A percentile compares a stretch with the other conserved stretches of the same genome.
Evolutionary conservation across 1,139 yeast genomes (phyloP).

Genomic region (Pichia sp.): DNA sequence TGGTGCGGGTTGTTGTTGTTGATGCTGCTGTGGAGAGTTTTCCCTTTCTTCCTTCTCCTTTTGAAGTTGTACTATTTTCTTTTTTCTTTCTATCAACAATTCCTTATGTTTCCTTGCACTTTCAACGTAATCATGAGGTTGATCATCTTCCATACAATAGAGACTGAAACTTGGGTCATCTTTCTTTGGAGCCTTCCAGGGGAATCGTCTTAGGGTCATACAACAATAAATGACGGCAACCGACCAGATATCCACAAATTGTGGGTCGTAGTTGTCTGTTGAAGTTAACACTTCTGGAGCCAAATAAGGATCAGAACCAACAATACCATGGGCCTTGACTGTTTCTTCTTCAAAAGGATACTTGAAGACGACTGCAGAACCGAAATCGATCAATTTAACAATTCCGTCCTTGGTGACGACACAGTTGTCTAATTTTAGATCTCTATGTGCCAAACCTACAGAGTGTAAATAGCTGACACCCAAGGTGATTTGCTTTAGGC

Average conservation of each 20-base stretch:
- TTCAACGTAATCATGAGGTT: conserved; percentile 38
- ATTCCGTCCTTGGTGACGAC: conserved; percentile 82
- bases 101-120: conserved; percentile 47
- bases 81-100: conserved; percentile 38
- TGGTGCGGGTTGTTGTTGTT: neutral
- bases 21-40: conserved; percentile 3
- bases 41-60: conserved; percentile 20
- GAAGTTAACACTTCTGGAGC: conserved; percentile 90
- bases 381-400: conserved; percentile 87
- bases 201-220: conserved; percentile 90
- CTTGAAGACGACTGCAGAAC: conserved; percentile 88
- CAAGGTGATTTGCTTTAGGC: conserved; percentile 77
- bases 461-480: conserved; percentile 84
- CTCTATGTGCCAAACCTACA: conserved; percentile 88
- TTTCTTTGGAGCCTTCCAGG: conserved; percentile 94
- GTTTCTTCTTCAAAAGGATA: conserved; percentile 82
- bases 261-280: conserved; percentile 76
- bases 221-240: conserved; percentile 90
- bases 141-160: conserved; percentile 50
- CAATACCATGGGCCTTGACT: conserved; percentile 84
- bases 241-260: conserved; percentile 95
- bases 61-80: conserved; percentile 29
- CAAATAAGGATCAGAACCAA: conserved; percentile 89
- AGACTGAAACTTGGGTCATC: conserved; percentile 78
- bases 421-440: conserved; percentile 88